A percentile compares a stretch with the other conserved stretches of the same genome.
phyloP scores from a whole-genome alignment of 2,329 filamentous ascomycete genomes.

The Colletotrichum sp. region DNA sequence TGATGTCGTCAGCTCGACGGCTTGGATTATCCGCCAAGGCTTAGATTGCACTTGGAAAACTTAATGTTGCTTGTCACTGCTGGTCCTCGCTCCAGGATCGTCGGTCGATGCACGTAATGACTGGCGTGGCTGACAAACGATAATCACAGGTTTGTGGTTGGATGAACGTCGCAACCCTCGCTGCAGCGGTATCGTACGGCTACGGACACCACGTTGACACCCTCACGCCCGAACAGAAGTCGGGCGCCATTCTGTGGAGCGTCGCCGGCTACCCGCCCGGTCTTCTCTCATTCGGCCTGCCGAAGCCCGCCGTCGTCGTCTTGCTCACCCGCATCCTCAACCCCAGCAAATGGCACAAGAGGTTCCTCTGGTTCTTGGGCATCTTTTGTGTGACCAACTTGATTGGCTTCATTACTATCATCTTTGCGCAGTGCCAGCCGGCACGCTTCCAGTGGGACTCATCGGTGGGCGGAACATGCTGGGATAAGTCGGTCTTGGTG shows the following conservation, averaged over 20 bases:
- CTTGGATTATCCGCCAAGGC: background rate
- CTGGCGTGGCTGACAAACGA: background rate
- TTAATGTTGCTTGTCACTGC: background rate
- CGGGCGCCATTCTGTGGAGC: slow-evolving; percentile 36
- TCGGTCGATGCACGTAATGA: background rate
- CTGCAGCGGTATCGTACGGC: slow-evolving; percentile 38
- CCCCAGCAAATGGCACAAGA: slow-evolving; percentile 35
- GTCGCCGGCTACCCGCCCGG: slow-evolving; percentile 40
- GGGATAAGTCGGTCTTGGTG: slow-evolving; percentile 38
- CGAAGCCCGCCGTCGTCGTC: slow-evolving; percentile 45
- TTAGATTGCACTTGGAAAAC: background rate
- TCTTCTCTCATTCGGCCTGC: slow-evolving; percentile 42
- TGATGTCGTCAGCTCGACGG: background rate
- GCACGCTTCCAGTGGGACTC: slow-evolving; percentile 43
- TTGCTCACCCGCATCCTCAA: slow-evolving; percentile 43
- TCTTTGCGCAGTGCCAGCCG: slow-evolving; percentile 49
- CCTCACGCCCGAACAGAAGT: slow-evolving; percentile 32
- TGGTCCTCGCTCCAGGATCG: background rate
- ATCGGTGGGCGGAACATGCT: slow-evolving; percentile 34
- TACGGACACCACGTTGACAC: slow-evolving; percentile 42
- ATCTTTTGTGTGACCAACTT: slow-evolving; percentile 33
- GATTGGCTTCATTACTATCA: slow-evolving; percentile 39
- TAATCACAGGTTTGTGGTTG: slow-evolving; percentile 26
- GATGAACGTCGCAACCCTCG: slow-evolving; percentile 36
- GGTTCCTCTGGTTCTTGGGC: slow-evolving; percentile 41